phyloP scores from a whole-genome alignment of 1,284 basidiomycete species.

The Pyrrhoderma lamaoense region DNA sequence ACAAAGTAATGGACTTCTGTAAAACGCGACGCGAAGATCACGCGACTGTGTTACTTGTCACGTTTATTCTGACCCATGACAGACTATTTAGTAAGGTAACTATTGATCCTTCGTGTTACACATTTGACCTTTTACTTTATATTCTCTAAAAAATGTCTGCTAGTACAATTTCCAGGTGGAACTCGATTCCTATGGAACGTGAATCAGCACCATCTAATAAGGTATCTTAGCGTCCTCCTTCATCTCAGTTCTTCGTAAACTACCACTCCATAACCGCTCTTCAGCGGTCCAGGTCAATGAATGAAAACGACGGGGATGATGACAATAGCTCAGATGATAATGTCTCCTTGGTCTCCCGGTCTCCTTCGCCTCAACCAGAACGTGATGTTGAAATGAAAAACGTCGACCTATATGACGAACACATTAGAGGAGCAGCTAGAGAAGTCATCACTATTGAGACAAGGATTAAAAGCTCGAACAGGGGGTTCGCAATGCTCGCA shows the following conservation, averaged over 20 bases:
- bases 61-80: background rate
- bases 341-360: constrained; percentile 62
- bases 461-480: constrained; percentile 67
- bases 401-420: constrained; percentile 56
- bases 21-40: constrained; percentile 3
- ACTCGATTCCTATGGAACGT: constrained; percentile 50
- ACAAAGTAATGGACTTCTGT: background rate
- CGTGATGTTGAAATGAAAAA: constrained; percentile 46
- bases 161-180: constrained; percentile 60
- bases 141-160: constrained; percentile 44
- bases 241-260: constrained; percentile 36
- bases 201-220: constrained; percentile 36
- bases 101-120: too few relatives aligned
- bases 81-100: too few relatives aligned
- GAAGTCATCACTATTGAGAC: constrained; percentile 75
- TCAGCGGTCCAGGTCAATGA: constrained; percentile 45
- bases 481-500: constrained; percentile 69
- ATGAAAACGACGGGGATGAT: constrained; percentile 40
- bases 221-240: constrained; percentile 56
- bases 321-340: constrained; percentile 60
- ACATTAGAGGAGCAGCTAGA: constrained; percentile 38
- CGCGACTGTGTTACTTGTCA: background rate
- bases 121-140: too few relatives aligned
- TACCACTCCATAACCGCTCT: constrained; percentile 35
- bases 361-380: constrained; percentile 49